Evolutionary conservation across 495 filamentous ascomycete species (phyloP), one percentile per base, ranked within the genome.

Genomic region (Cercophora scortea): DNA sequence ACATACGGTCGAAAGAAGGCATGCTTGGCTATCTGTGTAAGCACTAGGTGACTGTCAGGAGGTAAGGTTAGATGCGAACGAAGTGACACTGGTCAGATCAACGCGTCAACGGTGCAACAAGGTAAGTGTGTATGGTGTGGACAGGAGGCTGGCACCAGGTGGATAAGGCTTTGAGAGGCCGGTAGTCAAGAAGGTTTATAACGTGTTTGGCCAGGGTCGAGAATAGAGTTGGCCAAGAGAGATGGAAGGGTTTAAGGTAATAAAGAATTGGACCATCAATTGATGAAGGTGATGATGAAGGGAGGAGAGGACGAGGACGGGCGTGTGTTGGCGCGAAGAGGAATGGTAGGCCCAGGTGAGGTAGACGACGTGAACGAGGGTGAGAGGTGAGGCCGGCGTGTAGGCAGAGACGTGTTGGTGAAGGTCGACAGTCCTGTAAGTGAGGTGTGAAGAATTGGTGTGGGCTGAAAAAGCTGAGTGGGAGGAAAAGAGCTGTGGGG

Each of bases 1-100:
- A 64, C 57, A 53, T 63, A 63, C 71, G 71, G 57, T 70, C 68
- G 60, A 73, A 77, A 55, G 70, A 74, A 59, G 68, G 60, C 72
- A 76, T 76, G 53, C 60, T 66, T 58, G 25, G 33, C 43, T 60
- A 60, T 60, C 67, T 69, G 69, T 68, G 25, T 65, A 13, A 56
- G 52, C 53, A 49, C 62, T 65, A 62, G 52, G 54, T 10, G 10
- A 38, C 10, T 38, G 36, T 38, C 36, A 38, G 13, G 52, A 57
- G 47, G 44, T 35, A 50, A 56, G 42, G 61, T 56, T 61, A 63
- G 58, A 63, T 46, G 55, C 56, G 46, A 49, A 44, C 25, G 48
- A 54, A 57, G 54, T 43, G 58, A 54, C 52, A 61, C 55, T 53
- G 44, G 57, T 57, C 51, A 56, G 52, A 42, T 61, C 48, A 58